Evolutionary conservation across 2,329 filamentous ascomycete genomes (phyloP), one percentile per base, ranked within the genome.

Genomic region (Thielaviopsis euricoi): DNA sequence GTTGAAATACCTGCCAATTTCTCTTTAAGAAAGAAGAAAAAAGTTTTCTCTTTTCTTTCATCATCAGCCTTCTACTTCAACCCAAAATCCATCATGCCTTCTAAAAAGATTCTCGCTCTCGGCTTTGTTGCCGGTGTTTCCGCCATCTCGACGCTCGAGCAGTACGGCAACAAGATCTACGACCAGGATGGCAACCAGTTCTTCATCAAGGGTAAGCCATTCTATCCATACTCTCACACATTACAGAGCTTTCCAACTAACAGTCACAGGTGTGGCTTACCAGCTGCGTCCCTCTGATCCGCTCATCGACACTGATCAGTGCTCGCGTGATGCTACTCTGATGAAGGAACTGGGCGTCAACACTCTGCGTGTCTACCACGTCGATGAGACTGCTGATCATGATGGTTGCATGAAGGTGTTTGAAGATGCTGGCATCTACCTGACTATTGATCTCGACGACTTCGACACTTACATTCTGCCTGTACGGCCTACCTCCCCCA

Each of bases 291-390:
- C 59, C 19, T 51, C 84, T 55, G 89, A 95, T 67, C 89, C 89
- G 53, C 79, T 95, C 62, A 72, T 87, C 64, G 79, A 93, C 67
- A 77, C 79, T 48, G 79, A 79, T 53, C 89, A 95, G 73, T 94
- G 88, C 73, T 70, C 77, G 64, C 80, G 82, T 63, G 89, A 95
- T 72, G 83, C 84, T 49, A 68, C 73, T 17, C 76, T 90, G 66
- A 94, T 95, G 86, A 78, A 87, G 68, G 80, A 82, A 19, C 74
- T 95, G 57, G 88, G 87, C 62, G 81, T 86, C 67, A 95, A 95
- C 68, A 78, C 85, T 29, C 89, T 95, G 65, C 87, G 89, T 59
- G 86, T 93, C 60, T 95, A 95, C 70, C 88, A 95, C 66, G 87
- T 95, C 61, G 84, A 94, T 65, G 73, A 86, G 1, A 68, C 71